Evolutionary conservation across 2,329 filamentous ascomycete species (phyloP).

Genomic region (Pochonia chlamydosporia): DNA sequence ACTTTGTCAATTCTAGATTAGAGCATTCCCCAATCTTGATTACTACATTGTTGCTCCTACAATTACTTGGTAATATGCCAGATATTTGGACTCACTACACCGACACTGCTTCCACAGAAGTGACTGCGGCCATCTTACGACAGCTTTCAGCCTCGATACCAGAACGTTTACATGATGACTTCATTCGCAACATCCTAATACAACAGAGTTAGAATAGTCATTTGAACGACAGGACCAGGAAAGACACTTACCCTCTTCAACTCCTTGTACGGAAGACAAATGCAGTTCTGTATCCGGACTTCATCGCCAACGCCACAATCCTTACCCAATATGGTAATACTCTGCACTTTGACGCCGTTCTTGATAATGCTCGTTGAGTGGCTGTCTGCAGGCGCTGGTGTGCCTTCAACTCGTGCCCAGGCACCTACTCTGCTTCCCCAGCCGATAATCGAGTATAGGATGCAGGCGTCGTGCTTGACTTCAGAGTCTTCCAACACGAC

Average conservation of each 20-base stretch:
- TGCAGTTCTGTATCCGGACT: conserved; percentile 93
- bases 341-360: conserved; percentile 97
- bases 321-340: conserved; percentile 94
- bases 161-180: conserved; percentile 74
- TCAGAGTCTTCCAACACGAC: conserved; percentile 93
- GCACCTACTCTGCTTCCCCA: conserved; percentile 94
- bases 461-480: conserved; percentile 93
- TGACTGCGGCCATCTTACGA: too few species aligned
- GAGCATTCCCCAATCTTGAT: too few species aligned
- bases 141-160: too few species aligned
- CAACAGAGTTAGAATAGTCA: conserved; percentile 19
- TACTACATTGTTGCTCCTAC: too few species aligned
- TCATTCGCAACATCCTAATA: conserved; percentile 74
- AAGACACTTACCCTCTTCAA: conserved; percentile 73
- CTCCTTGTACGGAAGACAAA: conserved; percentile 97
- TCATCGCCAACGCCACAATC: conserved; percentile 93
- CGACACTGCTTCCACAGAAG: too few species aligned
- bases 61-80: too few species aligned
- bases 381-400: conserved; percentile 78
- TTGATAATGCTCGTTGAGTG: conserved; percentile 94
- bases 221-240: background rate
- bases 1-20: too few species aligned
- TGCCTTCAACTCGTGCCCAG: conserved; percentile 98
- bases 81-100: too few species aligned
- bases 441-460: conserved; percentile 93